These are phyloP conservation scores for Linnemannia zychae DNA, from an alignment of 192 early-diverging fungal genomes.

Conservation along the genomic window DNA sequence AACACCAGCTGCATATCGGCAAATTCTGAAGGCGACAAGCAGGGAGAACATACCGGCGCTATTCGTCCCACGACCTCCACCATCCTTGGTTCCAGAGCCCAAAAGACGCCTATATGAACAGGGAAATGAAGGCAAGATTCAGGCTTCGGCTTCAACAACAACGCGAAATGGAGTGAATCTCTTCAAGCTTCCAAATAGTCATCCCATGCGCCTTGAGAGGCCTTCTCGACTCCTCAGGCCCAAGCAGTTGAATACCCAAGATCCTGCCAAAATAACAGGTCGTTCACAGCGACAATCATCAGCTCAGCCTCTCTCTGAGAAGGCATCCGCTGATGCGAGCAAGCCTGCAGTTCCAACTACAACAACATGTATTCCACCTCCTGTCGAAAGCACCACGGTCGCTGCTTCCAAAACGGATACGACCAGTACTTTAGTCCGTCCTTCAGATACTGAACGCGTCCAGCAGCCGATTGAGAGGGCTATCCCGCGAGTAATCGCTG, in stretches of 20 bases:
- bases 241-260: not conserved
- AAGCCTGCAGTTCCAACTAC: too few species aligned
- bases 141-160: not conserved
- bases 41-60: not conserved
- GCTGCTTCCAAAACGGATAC: too few species aligned
- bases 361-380: too few species aligned
- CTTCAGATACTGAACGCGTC: too few species aligned
- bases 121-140: not conserved
- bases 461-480: too few species aligned
- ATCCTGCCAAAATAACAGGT: not conserved
- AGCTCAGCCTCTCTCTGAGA: not conserved
- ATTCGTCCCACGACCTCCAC: not conserved
- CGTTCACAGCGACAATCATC: not conserved
- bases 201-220: not conserved
- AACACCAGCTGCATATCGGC: not conserved
- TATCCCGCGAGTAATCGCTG: not conserved
- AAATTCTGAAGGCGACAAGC: not conserved
- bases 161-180: constrained; percentile 8
- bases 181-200: not conserved
- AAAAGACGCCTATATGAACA: not conserved
- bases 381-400: too few species aligned
- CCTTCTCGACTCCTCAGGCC: not conserved
- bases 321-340: too few species aligned
- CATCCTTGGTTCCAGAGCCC: not conserved
- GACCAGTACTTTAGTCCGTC: too few species aligned